Percentiles rank a stretch among this genome's conserved stretches.
These are phyloP conservation scores for Blastobotrys elegans DNA, from an alignment of 1,139 yeast genomes.

Conservation along the genomic window DNA sequence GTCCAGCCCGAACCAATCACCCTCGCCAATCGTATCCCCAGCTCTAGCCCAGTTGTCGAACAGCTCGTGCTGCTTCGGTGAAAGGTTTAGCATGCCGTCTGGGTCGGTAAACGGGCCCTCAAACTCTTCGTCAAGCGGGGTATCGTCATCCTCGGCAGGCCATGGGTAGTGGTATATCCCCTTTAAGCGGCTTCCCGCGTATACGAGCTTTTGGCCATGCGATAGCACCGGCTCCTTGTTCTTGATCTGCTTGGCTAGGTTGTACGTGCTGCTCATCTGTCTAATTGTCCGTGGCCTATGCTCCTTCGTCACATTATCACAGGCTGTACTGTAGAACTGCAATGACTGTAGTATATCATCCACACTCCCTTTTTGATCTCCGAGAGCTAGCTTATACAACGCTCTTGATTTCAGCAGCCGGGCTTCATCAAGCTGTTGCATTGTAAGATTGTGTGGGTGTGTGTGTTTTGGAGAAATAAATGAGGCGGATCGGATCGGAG, in stretches of 20 bases:
- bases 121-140: conserved; percentile 9
- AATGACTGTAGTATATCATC: conserved; percentile 9
- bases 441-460: not conserved
- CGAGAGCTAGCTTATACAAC: conserved; percentile 24
- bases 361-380: conserved; percentile 22
- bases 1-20: conserved; percentile 16
- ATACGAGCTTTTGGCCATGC: conserved; percentile 22
- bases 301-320: conserved; percentile 1
- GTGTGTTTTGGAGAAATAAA: no score
- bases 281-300: conserved; percentile 8
- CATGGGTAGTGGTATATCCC: conserved; percentile 26
- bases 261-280: conserved; percentile 10
- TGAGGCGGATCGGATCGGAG: not conserved
- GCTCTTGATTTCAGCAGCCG: conserved; percentile 16
- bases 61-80: conserved; percentile 20
- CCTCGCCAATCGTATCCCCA: conserved; percentile 19
- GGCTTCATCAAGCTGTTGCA: not conserved
- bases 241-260: conserved; percentile 21
- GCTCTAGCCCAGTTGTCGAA: conserved; percentile 28
- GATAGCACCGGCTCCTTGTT: conserved; percentile 15
- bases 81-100: conserved; percentile 19
- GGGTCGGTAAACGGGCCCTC: conserved; percentile 19
- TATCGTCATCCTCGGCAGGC: conserved; percentile 22
- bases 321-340: conserved; percentile 6
- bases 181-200: conserved; percentile 25